phyloP scores from a whole-genome alignment of 1,284 basidiomycete species.

The Ustilago crameri region DNA sequence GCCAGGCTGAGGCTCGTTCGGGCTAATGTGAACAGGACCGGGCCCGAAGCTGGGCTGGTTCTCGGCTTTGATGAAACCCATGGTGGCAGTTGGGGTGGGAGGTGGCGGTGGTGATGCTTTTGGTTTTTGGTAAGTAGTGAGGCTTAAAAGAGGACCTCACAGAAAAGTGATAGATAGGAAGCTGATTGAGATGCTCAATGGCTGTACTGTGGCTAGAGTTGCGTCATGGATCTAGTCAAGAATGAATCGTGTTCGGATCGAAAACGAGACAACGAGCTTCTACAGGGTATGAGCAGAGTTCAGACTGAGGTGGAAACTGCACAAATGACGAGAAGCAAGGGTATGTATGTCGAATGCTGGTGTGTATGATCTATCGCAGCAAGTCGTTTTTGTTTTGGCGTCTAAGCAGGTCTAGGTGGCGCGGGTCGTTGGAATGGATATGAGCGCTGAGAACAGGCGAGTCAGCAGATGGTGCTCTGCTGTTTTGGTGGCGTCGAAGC shows the following conservation, averaged over 20 bases:
- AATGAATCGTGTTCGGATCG: neutral
- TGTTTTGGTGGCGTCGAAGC: neutral
- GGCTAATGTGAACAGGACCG: constrained; percentile 29
- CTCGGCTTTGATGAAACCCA: constrained; percentile 53
- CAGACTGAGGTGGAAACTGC: neutral
- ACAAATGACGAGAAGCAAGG: neutral
- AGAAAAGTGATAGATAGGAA: neutral
- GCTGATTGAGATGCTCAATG: constrained; percentile 3
- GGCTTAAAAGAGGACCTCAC: neutral
- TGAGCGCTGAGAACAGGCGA: neutral
- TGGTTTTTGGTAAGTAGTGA: neutral
- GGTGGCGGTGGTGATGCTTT: neutral
- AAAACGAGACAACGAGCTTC: neutral
- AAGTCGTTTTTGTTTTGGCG: neutral
- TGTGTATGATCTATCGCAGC: neutral
- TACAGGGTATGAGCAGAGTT: neutral
- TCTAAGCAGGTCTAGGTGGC: neutral
- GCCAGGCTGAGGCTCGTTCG: constrained; percentile 33
- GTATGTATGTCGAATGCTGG: neutral
- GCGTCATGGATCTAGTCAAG: neutral
- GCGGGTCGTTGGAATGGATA: neutral
- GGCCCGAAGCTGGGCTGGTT: constrained; percentile 34
- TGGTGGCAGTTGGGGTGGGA: constrained; percentile 5
- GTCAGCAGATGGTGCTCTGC: neutral
- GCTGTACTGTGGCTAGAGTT: neutral